phyloP scores from a whole-genome alignment of 2,329 filamentous ascomycete species.

The Thielaviopsis ethacetica region DNA sequence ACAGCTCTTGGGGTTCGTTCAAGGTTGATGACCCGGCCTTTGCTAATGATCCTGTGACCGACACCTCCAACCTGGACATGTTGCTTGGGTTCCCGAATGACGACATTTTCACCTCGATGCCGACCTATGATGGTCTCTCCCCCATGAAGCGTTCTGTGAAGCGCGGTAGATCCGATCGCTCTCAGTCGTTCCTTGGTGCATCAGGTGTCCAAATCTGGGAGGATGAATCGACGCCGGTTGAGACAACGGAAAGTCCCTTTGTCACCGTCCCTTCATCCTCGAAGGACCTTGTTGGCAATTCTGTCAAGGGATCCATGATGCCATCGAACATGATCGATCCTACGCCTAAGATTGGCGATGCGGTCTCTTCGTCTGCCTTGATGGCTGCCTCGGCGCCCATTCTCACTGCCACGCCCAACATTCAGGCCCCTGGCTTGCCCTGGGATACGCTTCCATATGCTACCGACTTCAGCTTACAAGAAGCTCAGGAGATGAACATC shows the following conservation, averaged over 20 bases:
- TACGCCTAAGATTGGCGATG: conserved; percentile 3
- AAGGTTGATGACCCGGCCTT: conserved; percentile 41
- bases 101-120: conserved; percentile 19
- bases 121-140: conserved; percentile 39
- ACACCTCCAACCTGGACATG: conserved; percentile 41
- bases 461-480: conserved; percentile 24
- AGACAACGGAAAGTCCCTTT: conserved; percentile 10
- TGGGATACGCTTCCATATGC: conserved; percentile 21
- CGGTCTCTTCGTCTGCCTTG: conserved; percentile 5
- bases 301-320: conserved; percentile 11
- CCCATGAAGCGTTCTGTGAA: conserved; percentile 47
- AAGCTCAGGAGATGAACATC: conserved; percentile 38
- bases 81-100: conserved; percentile 27
- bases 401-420: conserved; percentile 19
- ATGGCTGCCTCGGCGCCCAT: background rate
- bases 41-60: conserved; percentile 24
- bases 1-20: conserved; percentile 51
- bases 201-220: conserved; percentile 11
- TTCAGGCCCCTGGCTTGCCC: conserved; percentile 23
- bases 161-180: conserved; percentile 46
- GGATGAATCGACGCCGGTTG: conserved; percentile 5
- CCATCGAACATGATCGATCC: conserved; percentile 4
- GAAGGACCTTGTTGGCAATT: conserved; percentile 24
- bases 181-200: conserved; percentile 28
- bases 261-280: conserved; percentile 34